Evolutionary conservation across 75 land plant species (phyloP).

Genomic region (Isoetes taiwanensis): DNA sequence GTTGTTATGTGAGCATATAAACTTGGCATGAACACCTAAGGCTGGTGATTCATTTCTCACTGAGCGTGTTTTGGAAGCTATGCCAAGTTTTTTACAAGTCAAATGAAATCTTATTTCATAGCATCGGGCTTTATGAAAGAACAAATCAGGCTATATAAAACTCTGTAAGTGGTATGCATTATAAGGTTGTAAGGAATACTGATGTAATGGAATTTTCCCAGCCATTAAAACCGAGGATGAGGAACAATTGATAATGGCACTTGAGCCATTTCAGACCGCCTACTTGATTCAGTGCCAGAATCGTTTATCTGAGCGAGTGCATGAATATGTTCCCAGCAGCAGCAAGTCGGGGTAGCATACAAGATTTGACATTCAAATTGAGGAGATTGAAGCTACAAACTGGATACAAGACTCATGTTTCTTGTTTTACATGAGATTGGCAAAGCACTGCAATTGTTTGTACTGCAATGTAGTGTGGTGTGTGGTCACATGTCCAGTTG

Average conservation of each 20-base stretch:
- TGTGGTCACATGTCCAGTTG: no score
- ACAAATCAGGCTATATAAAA: constrained; percentile 61
- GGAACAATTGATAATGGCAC: constrained; percentile 57
- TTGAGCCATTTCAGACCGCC: constrained; percentile 76
- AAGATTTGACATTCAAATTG: constrained; percentile 71
- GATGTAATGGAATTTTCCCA: constrained; percentile 81
- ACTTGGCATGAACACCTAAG: no score
- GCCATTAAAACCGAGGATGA: constrained; percentile 72
- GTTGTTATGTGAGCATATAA: no score
- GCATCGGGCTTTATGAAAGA: constrained; percentile 97
- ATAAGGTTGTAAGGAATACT: constrained; percentile 73
- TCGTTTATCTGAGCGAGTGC: constrained; percentile 76
- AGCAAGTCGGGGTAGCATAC: constrained; percentile 65
- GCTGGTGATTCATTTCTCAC: constrained; percentile 81
- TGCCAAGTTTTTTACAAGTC: constrained; percentile 82
- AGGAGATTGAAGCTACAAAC: constrained; percentile 89
- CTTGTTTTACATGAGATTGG: constrained; percentile 72
- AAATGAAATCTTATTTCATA: constrained; percentile 90
- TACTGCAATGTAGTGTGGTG: no score
- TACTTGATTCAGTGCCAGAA: constrained; percentile 52
- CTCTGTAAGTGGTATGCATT: constrained; percentile 65
- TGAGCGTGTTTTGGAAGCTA: constrained; percentile 92
- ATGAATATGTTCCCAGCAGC: constrained; percentile 68
- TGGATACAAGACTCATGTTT: constrained; percentile 66
- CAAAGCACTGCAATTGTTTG: constrained; percentile 61